Base-by-base conservation (phyloP, 345 rosid genomes). In the Euphorbia tirucalli region DNA sequence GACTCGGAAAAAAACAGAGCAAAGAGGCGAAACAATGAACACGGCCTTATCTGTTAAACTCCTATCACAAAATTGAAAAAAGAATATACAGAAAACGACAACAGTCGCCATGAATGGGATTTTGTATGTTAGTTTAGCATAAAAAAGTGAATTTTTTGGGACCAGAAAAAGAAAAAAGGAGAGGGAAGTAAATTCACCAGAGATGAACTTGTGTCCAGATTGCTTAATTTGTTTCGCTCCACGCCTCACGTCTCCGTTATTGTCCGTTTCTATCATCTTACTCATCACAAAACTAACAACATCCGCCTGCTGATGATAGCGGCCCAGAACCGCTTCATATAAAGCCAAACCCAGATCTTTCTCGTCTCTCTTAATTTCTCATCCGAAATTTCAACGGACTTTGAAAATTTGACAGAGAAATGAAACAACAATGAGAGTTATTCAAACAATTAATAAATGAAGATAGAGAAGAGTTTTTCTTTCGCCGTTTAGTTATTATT, bases 211-310 rank as follows among this genome's bases (percentile, higher is more conserved):
- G 71, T 73, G 84, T 80, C 88, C 83, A 79, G 85, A 84, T 74
- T 84, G 77, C 79, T 84, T 79, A 74, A 74, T 73, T 65, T 82
- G 85, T 72, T 80, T 80, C 69, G 81, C 77, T 84, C 84, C 88
- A 66, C 79, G 89, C 83, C 81, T 86, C 87, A 77, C 71, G 85
- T 88, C 90, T 67, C 81, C 76, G 77, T 76, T 73, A 81, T 76
- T 89, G 86, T 90, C 89, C 88, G 86, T 90, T 74, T 83, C 86
- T 70, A 59, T 61, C 76, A 73, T 68, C 65, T 69, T 48, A n/a
- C 60, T 68, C 48, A 60, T 71, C 55, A 68, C 39, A 31, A 66
- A 22, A 22, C 59, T 11, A 76, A 61, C 70, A 64, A 28, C 63
- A 71, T 66, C 66, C 32, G 44, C 60, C 46, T 37, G 60, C 55